Percentiles rank a stretch among this genome's conserved stretches.
Conservation (phyloP, 495 filamentous ascomycete genomes). For the Wilcoxina mikolae region DNA sequence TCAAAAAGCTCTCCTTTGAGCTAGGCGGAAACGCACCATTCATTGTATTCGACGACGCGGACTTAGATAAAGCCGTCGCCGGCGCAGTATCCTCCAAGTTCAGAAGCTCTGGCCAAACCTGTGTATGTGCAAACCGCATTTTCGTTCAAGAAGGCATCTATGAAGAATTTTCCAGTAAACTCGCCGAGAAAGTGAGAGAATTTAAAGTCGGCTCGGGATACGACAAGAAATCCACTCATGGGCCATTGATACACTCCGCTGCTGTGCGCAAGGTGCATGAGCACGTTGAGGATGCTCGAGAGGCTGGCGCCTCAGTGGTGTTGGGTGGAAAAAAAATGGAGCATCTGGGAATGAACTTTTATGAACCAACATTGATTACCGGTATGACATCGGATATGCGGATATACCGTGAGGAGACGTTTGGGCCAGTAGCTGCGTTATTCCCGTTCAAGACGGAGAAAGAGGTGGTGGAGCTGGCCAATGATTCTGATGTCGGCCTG, state of each 20-base stretch:
- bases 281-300: conserved; percentile 62
- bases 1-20: conserved; percentile 80
- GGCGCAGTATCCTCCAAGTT: conserved; percentile 40
- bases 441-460: conserved; percentile 70
- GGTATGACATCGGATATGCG: conserved; percentile 71
- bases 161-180: conserved; percentile 54
- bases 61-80: conserved; percentile 42
- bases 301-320: conserved; percentile 57
- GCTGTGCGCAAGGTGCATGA: conserved; percentile 61
- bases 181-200: conserved; percentile 56
- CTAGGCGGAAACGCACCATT: conserved; percentile 66
- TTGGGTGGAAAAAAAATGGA: conserved; percentile 54
- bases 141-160: conserved; percentile 70
- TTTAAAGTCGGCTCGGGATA: conserved; percentile 72
- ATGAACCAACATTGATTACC: conserved; percentile 63
- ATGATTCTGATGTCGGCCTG: conserved; percentile 60
- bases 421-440: conserved; percentile 73
- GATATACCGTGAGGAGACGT: conserved; percentile 68
- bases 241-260: conserved; percentile 64
- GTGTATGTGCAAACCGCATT: conserved; percentile 78
- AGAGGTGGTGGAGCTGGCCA: conserved; percentile 68
- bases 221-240: conserved; percentile 55
- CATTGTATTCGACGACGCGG: conserved; percentile 51
- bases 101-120: conserved; percentile 51
- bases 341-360: conserved; percentile 61